phyloP scores from a whole-genome alignment of 208 protist species.

The Naegleria lovaniensis region DNA sequence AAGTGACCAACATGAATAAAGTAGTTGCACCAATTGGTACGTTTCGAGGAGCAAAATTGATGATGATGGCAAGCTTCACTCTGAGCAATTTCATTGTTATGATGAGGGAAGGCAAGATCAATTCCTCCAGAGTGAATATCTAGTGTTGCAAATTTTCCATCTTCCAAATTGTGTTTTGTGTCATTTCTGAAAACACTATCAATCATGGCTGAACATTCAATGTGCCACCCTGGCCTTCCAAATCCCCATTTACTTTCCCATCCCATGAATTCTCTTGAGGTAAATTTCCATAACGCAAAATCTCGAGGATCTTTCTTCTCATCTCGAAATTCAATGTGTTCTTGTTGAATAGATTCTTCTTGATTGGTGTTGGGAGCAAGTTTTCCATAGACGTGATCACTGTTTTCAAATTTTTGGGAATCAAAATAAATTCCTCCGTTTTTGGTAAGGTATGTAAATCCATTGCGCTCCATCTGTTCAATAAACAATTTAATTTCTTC shows the following conservation, averaged over 20 bases:
- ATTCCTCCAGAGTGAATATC: conserved; percentile 95
- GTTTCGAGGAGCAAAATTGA: background rate
- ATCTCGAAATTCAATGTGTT: background rate
- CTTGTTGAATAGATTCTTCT: conserved; percentile 67
- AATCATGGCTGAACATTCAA: conserved; percentile 99
- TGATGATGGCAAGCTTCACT: conserved; percentile 71
- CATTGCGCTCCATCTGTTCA: conserved; percentile 87
- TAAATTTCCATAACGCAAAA: conserved; percentile 96
- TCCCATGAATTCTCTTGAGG: conserved; percentile 50
- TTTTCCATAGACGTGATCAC: background rate
- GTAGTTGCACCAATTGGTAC: conserved; percentile 94
- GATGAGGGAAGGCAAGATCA: conserved; percentile 98
- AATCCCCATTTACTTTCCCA: conserved; percentile 84
- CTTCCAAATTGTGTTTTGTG: background rate
- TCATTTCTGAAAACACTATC: conserved; percentile 45
- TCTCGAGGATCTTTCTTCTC: conserved; percentile 83
- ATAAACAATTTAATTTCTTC: conserved; percentile 86
- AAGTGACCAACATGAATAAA: conserved; percentile 94
- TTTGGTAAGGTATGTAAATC: conserved; percentile 78
- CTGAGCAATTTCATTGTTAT: conserved; percentile 99
- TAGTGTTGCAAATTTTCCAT: conserved; percentile 50
- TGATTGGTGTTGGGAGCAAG: conserved; percentile 52
- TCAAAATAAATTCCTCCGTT: conserved; percentile 92
- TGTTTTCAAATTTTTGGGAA: conserved; percentile 60
- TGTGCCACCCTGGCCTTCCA: conserved; percentile 98